A percentile compares a stretch with the other conserved stretches of the same genome.
phyloP scores from a whole-genome alignment of 441 rosid genomes.

The Mallotus repandus region DNA sequence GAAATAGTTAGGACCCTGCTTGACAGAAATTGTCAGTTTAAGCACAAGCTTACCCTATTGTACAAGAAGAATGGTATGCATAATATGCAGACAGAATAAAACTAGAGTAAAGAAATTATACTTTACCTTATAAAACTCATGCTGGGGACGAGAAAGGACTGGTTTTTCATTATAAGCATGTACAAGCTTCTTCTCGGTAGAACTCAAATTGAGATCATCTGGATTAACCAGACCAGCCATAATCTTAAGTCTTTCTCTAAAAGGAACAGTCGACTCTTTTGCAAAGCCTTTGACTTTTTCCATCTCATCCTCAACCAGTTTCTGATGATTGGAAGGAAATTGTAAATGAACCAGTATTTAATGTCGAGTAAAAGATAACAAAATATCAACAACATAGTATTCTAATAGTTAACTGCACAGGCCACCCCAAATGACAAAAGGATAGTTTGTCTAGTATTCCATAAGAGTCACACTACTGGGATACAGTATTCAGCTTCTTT shows the following conservation, averaged over 20 bases:
- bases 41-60: background rate
- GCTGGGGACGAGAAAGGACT: constrained; percentile 95
- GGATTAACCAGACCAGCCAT: constrained; percentile 80
- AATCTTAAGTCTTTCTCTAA: constrained; percentile 89
- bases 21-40: background rate
- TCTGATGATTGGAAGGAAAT: constrained; percentile 41
- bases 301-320: constrained; percentile 79
- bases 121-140: constrained; percentile 60
- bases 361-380: background rate
- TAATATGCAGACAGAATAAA: background rate
- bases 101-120: background rate
- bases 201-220: constrained; percentile 69
- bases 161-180: constrained; percentile 88
- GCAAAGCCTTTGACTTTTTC: constrained; percentile 90
- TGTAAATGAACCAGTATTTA: background rate
- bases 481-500: background rate
- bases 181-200: constrained; percentile 77
- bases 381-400: background rate
- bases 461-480: background rate
- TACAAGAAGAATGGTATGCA: no score
- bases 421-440: background rate
- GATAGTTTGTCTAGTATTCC: background rate
- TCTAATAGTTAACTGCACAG: background rate
- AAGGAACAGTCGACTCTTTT: constrained; percentile 68
- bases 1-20: constrained; percentile 82